Evolutionary conservation across 2,329 filamentous ascomycete genomes (phyloP), one percentile per base, ranked within the genome.

Genomic region (Harringtonia aguacate): DNA sequence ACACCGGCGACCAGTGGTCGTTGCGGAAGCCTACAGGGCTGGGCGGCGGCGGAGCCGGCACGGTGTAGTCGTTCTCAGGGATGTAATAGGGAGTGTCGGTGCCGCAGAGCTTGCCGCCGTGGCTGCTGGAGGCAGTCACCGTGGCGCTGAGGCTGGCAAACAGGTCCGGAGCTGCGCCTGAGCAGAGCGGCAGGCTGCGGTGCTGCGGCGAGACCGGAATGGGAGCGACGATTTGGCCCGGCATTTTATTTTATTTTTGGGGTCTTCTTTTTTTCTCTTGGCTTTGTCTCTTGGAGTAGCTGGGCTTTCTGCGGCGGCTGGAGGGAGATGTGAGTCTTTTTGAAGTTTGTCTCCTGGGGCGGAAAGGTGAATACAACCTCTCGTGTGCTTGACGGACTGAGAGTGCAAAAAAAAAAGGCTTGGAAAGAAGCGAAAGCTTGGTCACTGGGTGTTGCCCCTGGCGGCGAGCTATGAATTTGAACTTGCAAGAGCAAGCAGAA

Each of bases 11-110:
- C 73, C 75, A 78, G 56, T 73, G 67, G 46, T 79, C 74, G 21
- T 63, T 59, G 27, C 73, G 69, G 55, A 79, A 80, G 61, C 73
- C 74, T 56, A 81, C 73, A 8, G 78, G 78, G 52, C 73, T 79
- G 13, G 78, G 76, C 18, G 78, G 78, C 13, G 78, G 78, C 34
- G 78, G 74, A 14, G 77, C 76, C n/a, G 78, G 78, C 18, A 80
- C 76, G 28, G 69, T 67, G 62, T 79, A 81, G 59, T 81, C 77
- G 46, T 73, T 64, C 53, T 77, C 72, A 50, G 66, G 66, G 53
- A 76, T 74, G 50, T 65, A 62, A 51, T 68, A 72, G 48, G 68
- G 62, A 1, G 73, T 71, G 47, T 66, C 61, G n/a, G 62, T 60
- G 43, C 62, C 56, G 52, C 57, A 59, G 48, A 62, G 58, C 52